Base-by-base conservation (phyloP, 2,329 filamentous ascomycete genomes). In the Fusarium sp. region DNA sequence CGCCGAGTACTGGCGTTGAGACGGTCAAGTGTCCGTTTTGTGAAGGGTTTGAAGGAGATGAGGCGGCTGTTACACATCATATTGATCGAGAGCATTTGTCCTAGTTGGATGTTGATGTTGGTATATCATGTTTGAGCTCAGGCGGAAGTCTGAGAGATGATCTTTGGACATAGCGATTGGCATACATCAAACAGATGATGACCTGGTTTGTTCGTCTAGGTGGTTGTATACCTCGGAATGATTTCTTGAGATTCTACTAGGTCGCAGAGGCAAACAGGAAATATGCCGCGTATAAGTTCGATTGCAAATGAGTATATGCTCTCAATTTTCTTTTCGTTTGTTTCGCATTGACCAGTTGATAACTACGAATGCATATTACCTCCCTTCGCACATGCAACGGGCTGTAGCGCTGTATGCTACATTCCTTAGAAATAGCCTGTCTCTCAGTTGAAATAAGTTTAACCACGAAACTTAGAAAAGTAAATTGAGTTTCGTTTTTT, bases 21-120 rank as follows among this genome's bases (percentile, higher is more conserved):
- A 67, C 62, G 6, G 71, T 79, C 8, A 84, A 79, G 9, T 93
- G 91, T 77, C 91, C 91, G 0, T 88, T 93, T 2, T 93, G 91
- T 76, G 85, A 84, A 6, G 80, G 76, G 0, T 93, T 93, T 77
- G 85, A 91, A 71, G 91, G 91, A 3, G 91, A 93, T 71, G 91
- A 91, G 73, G 81, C 83, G 2, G 91, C 91, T 12, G 90, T 93
- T 13, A 87, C 88, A 13, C 85, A 91, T 78, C 91, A 93, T 74
- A 89, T 93, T 64, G 87, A 83, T 23, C 71, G 71, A 30, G 70
- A 76, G 46, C 81, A 83, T 64, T 60, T 82, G 53, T 72, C 67
- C 13, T 78, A 55, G 17, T 42, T 64, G 30, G 48, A 44, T 15
- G 20, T 42, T 49, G 14, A 26, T 27, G 30, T 18, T 46, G 35